Evolutionary conservation across 2,329 filamentous ascomycete species (phyloP).

Genomic region (Nannizziopsis barbatae): DNA sequence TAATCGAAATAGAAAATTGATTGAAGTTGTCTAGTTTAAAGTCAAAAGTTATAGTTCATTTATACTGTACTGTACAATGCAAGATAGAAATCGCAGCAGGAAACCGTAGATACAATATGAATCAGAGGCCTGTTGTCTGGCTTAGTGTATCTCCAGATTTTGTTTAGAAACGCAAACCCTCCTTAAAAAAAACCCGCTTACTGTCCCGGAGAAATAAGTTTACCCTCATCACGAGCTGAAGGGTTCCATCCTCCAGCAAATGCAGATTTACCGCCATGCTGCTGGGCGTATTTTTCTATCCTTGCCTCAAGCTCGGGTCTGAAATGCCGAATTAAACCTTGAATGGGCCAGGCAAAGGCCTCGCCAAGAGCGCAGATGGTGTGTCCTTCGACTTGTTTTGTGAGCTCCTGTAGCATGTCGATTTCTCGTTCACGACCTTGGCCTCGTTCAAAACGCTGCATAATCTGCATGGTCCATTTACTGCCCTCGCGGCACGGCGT

Average conservation of each 20-base stretch:
- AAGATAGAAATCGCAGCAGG: too few species aligned
- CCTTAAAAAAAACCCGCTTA: conserved; percentile 38
- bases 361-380: conserved; percentile 97
- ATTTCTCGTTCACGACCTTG: conserved; percentile 84
- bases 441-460: conserved; percentile 89
- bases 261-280: conserved; percentile 55
- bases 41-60: too few species aligned
- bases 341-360: conserved; percentile 96
- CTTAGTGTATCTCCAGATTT: conserved; percentile 7
- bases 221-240: conserved; percentile 62
- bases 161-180: not conserved
- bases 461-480: conserved; percentile 99
- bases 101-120: not conserved
- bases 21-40: too few species aligned
- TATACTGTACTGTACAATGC: too few species aligned
- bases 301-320: conserved; percentile 86
- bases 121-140: not conserved
- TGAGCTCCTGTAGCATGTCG: conserved; percentile 98
- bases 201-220: conserved; percentile 80
- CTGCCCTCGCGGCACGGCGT: conserved; percentile 98
- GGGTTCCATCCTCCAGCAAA: conserved; percentile 82
- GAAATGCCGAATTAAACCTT: conserved; percentile 97
- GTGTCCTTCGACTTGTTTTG: conserved; percentile 98
- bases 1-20: too few species aligned
- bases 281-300: conserved; percentile 66